phyloP scores from a whole-genome alignment of 257 asterid genomes.

The Nicotiana knightiana region DNA sequence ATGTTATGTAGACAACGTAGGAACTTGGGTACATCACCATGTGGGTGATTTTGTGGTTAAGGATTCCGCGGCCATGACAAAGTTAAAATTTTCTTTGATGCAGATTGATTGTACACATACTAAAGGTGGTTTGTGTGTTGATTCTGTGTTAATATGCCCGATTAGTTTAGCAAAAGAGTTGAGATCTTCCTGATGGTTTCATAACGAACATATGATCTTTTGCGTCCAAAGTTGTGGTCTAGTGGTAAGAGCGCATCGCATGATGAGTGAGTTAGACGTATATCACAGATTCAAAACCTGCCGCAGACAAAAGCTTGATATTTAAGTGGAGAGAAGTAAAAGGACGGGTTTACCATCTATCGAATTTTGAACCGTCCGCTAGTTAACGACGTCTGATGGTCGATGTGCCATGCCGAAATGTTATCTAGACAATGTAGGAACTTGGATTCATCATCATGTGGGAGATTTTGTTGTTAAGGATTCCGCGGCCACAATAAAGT shows the following conservation, averaged over 20 bases:
- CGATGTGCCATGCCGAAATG: constrained; percentile 31
- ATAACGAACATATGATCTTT: too few species aligned
- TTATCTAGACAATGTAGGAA: constrained; percentile 45
- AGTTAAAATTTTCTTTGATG: constrained; percentile 50
- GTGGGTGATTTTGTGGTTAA: constrained; percentile 63
- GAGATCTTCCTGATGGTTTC: neutral
- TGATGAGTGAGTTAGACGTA: too few species aligned
- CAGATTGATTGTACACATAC: constrained; percentile 90
- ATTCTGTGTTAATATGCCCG: constrained; percentile 65
- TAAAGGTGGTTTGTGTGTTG: constrained; percentile 82
- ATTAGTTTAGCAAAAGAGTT: constrained; percentile 35
- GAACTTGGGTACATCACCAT: constrained; percentile 63
- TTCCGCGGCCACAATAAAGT: constrained; percentile 25
- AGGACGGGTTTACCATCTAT: too few species aligned
- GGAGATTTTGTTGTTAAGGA: constrained; percentile 67
- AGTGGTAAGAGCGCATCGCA: too few species aligned
- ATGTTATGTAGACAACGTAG: constrained; percentile 37
- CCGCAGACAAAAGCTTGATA: too few species aligned
- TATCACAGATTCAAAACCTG: too few species aligned
- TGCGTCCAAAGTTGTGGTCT: too few species aligned
- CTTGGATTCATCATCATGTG: constrained; percentile 59
- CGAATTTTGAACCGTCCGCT: neutral
- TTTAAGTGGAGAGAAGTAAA: too few species aligned
- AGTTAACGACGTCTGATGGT: constrained; percentile 47
- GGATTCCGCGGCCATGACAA: constrained; percentile 29